Evolutionary conservation across 1,284 basidiomycete genomes (phyloP).

Genomic region (Cutaneotrichosporon spelunceum): DNA sequence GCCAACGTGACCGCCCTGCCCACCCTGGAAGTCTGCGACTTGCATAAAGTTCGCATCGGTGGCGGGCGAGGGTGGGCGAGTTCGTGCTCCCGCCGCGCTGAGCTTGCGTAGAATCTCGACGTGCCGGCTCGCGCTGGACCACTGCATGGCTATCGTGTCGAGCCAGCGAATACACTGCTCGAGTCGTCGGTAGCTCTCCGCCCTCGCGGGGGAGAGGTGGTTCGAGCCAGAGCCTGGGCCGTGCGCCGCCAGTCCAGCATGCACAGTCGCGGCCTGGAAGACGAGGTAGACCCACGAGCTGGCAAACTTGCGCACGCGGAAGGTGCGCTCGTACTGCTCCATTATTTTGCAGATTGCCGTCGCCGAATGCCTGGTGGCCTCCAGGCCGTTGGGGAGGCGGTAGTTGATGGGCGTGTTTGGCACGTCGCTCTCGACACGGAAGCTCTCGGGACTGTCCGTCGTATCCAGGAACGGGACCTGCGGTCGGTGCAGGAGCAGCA

Average conservation of each 20-base stretch:
- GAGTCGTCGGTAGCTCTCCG: conserved; percentile 15
- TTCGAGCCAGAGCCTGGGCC: not conserved
- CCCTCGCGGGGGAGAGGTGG: conserved; percentile 4
- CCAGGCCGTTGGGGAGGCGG: conserved; percentile 15
- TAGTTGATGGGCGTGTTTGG: not conserved
- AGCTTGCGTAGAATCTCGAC: conserved; percentile 25
- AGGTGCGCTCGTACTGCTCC: conserved; percentile 20
- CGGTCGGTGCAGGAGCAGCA: conserved; percentile 23
- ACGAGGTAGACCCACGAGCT: conserved; percentile 23
- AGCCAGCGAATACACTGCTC: conserved; percentile 26
- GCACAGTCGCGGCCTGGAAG: conserved; percentile 24
- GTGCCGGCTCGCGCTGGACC: conserved; percentile 21
- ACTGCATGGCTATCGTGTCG: conserved; percentile 21
- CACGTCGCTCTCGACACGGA: not conserved
- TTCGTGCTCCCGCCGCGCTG: conserved; percentile 12
- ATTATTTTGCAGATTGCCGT: conserved; percentile 23
- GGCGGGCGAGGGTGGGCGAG: conserved; percentile 16
- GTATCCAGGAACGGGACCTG: conserved; percentile 24
- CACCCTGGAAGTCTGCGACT: not conserved
- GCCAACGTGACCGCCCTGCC: no score
- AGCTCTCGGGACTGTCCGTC: conserved; percentile 3
- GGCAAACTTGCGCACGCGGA: conserved; percentile 24
- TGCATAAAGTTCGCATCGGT: not conserved
- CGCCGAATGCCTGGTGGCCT: conserved; percentile 15
- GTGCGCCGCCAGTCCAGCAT: conserved; percentile 20